phyloP scores from a whole-genome alignment of 768 basidiomycete species.

The Tulasnella sp. region DNA sequence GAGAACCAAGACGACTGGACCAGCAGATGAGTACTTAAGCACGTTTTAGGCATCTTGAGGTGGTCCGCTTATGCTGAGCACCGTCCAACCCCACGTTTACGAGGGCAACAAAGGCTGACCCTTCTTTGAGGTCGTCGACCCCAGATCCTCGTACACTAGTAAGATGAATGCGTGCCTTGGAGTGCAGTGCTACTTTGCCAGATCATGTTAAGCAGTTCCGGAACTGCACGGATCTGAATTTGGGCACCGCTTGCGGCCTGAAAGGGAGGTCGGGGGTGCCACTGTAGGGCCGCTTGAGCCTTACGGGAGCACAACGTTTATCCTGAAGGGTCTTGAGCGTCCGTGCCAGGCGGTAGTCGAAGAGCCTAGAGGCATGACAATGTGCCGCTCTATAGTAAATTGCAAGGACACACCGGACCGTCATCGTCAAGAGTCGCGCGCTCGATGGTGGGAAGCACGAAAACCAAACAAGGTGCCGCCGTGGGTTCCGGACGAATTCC shows the following conservation, averaged over 20 bases:
- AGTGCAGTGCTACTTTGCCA: neutral
- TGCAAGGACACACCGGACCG: neutral
- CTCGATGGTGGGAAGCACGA: neutral
- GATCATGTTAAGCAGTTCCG: neutral
- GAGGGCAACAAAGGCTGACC: neutral
- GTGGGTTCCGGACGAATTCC: neutral
- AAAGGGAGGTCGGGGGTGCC: neutral
- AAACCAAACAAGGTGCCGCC: neutral
- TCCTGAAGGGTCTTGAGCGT: neutral
- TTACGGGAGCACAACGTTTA: neutral
- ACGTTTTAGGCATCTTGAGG: too few species aligned
- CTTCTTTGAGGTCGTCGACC: neutral
- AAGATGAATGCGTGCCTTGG: neutral
- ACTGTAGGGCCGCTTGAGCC: neutral
- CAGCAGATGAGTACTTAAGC: too few species aligned
- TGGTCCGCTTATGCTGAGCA: neutral
- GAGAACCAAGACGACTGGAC: neutral
- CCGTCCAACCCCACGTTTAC: neutral
- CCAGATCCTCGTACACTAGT: neutral
- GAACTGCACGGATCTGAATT: neutral
- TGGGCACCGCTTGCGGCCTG: neutral
- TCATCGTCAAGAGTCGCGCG: neutral
- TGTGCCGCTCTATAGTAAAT: neutral
- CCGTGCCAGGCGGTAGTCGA: neutral
- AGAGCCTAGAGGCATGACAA: neutral